These are phyloP conservation scores for Nicotiana tomentosiformis DNA, from an alignment of 257 asterid species.

Conservation along the genomic window DNA sequence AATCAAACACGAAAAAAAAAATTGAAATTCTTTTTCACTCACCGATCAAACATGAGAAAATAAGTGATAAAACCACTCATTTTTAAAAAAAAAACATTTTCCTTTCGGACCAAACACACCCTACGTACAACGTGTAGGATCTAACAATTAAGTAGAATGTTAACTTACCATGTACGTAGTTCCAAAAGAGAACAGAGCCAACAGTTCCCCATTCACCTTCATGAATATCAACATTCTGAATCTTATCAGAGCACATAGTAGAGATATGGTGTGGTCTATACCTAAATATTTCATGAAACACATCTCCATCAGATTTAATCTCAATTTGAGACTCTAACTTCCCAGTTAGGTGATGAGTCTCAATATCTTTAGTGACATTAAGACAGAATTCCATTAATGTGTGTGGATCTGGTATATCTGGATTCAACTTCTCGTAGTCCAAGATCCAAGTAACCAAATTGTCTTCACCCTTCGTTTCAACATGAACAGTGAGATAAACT, in stretches of 20 bases:
- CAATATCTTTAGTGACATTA: constrained; percentile 17
- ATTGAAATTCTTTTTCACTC: fast-evolving
- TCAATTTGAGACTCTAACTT: neutral
- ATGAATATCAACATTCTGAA: constrained; percentile 4
- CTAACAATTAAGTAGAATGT: too few relatives aligned
- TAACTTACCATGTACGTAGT: neutral
- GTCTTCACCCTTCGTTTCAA: constrained; percentile 9
- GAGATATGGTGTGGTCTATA: neutral
- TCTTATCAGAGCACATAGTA: neutral
- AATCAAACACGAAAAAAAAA: too few relatives aligned
- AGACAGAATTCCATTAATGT: neutral
- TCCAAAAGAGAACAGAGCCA: constrained; percentile 10
- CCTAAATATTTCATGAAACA: constrained; percentile 8
- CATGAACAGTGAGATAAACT: constrained; percentile 3
- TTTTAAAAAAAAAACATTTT: too few relatives aligned
- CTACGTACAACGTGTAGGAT: too few relatives aligned
- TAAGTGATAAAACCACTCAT: too few relatives aligned
- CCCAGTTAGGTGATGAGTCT: constrained; percentile 10
- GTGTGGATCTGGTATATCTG: constrained; percentile 6
- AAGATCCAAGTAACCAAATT: constrained; percentile 18
- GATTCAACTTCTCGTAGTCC: constrained; percentile 10
- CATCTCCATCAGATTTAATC: neutral
- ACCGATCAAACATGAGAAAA: too few relatives aligned
- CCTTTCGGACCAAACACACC: too few relatives aligned
- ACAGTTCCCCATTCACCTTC: constrained; percentile 15